Base-by-base conservation (phyloP, 768 basidiomycete genomes). In the Lentinus brumalis region DNA sequence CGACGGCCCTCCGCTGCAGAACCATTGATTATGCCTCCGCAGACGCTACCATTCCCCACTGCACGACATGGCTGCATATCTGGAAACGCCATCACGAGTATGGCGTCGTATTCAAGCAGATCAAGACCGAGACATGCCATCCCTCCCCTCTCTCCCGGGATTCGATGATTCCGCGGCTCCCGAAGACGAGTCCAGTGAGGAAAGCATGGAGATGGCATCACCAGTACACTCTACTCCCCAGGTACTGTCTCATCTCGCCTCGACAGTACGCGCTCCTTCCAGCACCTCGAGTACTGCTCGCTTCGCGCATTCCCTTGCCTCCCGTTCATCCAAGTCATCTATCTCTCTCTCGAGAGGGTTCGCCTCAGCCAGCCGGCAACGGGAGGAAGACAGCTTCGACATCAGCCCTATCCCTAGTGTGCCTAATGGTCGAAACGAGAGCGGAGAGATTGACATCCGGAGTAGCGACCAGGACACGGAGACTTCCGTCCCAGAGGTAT, bases 11-110 rank as follows among this genome's bases (percentile, higher is more conserved):
- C 21, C 2, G 21, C 21, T 42, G 41, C 6, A 5, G n/a, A 7
- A n/a, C n/a, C n/a, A n/a, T 14, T n/a, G 41, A 12, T 42, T 42
- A n/a, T 14, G 11, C 14, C 41, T 42, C 41, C 41, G 41, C 21
- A 16, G 9, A 8, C 44, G n/a, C 9, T 45, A 16, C 4, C 44
- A n/a, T n/a, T n/a, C 44, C 9, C 6, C 35, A 35, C 35, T 11
- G 11, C 7, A 35, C 44, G n/a, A 21, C n/a, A 49, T 49, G 46
- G 70, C 66, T 16, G 69, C 66, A 35, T 68, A 74, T 30, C 67
- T 78, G 9, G 92, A 94, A 74, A 94, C 92, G 15, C 92, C 92
- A 0, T 94, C 92, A 29, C 81, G 91, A 46, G 86, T 94, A 69
- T 91, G 88, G 88, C 82, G 92, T 31, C 83, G 92, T 49, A 92